A percentile compares a stretch with the other conserved stretches of the same genome.
Evolutionary conservation across 1,284 basidiomycete species (phyloP).

Genomic region (Termitomyces sp.): DNA sequence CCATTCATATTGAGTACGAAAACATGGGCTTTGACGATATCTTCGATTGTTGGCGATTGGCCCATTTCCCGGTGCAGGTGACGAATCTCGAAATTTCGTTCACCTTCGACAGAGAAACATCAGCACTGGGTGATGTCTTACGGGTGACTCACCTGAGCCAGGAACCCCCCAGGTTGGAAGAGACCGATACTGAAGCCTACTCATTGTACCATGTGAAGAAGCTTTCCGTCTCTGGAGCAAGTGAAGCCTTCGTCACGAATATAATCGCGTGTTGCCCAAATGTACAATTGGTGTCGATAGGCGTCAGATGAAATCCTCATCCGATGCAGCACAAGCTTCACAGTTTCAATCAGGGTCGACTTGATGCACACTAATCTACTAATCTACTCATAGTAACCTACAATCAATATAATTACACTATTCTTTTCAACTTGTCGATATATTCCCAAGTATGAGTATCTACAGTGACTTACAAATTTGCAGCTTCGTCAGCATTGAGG

Average conservation of each 20-base stretch:
- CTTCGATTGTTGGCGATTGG: slow-evolving; percentile 8
- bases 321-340: too few species aligned
- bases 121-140: neutral
- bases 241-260: slow-evolving; percentile 1
- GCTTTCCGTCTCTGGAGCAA: slow-evolving; percentile 6
- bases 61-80: slow-evolving; percentile 11
- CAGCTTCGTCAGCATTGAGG: slow-evolving; percentile 38
- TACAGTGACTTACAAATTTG: slow-evolving; percentile 7
- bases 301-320: neutral
- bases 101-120: slow-evolving; percentile 3
- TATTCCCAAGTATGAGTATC: neutral
- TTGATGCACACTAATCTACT: neutral
- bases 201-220: slow-evolving; percentile 1
- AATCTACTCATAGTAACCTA: neutral
- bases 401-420: neutral
- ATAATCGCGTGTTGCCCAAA: slow-evolving; percentile 9
- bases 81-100: slow-evolving; percentile 12
- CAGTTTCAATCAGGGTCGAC: neutral
- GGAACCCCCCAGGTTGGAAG: neutral
- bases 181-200: neutral
- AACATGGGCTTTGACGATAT: slow-evolving; percentile 11
- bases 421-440: neutral
- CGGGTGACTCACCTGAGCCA: neutral
- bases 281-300: neutral
- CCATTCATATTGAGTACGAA: slow-evolving; percentile 10